Conservation (phyloP, 345 rosid genomes). For the Kernera saxatilis region DNA sequence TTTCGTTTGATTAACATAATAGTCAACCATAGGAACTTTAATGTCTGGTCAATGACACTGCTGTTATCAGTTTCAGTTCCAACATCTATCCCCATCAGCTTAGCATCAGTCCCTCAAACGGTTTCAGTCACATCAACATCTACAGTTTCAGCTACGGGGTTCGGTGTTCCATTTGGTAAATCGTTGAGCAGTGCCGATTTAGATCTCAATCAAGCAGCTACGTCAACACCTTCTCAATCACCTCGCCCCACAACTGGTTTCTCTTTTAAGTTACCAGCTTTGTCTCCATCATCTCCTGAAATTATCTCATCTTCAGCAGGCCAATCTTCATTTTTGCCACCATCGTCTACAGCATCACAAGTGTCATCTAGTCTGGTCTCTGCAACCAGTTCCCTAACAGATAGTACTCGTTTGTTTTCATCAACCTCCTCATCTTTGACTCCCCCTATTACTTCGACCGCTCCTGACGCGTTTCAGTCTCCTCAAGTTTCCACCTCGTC, state of each 20-base stretch:
- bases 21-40: conserved; percentile 18
- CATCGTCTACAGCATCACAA: conserved; percentile 30
- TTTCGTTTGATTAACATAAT: neutral
- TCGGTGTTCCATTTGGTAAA: conserved; percentile 35
- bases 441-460: conserved; percentile 29
- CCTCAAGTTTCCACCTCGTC: conserved; percentile 24
- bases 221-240: conserved; percentile 20
- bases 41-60: conserved; percentile 21
- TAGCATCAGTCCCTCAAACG: conserved; percentile 21
- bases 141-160: conserved; percentile 28
- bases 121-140: conserved; percentile 32
- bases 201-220: conserved; percentile 33
- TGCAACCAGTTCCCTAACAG: conserved; percentile 28
- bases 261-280: conserved; percentile 29
- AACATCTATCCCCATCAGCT: conserved; percentile 31
- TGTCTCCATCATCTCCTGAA: conserved; percentile 39
- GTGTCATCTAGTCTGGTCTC: conserved; percentile 32
- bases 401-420: conserved; percentile 28
- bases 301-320: conserved; percentile 27
- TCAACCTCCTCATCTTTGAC: conserved; percentile 30
- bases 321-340: conserved; percentile 29
- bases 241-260: conserved; percentile 24
- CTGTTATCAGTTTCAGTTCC: conserved; percentile 32
- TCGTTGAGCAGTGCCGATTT: conserved; percentile 28
- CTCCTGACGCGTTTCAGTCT: conserved; percentile 32